Conservation (phyloP, 306 rosid genomes). For the Vigna reflexopilosa region DNA sequence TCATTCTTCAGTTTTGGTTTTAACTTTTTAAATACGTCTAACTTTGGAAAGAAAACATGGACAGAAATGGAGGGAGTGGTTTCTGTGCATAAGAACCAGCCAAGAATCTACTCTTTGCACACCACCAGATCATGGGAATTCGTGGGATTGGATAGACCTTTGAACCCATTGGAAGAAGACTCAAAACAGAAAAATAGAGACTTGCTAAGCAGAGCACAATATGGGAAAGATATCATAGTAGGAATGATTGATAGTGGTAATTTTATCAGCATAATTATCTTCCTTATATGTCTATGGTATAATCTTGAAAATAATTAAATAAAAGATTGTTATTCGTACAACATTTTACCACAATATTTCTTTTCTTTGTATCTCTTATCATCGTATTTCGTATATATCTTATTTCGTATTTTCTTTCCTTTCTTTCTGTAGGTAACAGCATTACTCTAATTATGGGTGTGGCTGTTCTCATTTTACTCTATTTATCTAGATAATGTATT, state of each 20-base stretch:
- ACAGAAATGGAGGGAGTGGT: constrained; percentile 70
- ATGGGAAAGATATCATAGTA: constrained; percentile 68
- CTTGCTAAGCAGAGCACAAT: constrained; percentile 59
- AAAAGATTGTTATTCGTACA: background rate
- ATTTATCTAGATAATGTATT: background rate
- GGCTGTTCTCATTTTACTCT: constrained; percentile 20
- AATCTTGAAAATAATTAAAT: background rate
- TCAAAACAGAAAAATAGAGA: constrained; percentile 42
- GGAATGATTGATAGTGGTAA: constrained; percentile 81
- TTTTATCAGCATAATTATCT: background rate
- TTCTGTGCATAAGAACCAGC: constrained; percentile 46
- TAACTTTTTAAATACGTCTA: background rate
- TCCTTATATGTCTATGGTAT: background rate
- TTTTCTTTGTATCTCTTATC: background rate
- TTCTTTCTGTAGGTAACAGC: background rate
- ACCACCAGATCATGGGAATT: constrained; percentile 74
- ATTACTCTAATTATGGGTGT: constrained; percentile 11
- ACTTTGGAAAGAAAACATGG: constrained; percentile 9
- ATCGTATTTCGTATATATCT: background rate
- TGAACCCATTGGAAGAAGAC: constrained; percentile 14
- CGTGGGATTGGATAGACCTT: constrained; percentile 52
- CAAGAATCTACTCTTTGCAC: constrained; percentile 54
- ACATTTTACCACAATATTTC: background rate
- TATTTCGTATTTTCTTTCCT: background rate
- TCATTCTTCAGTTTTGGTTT: background rate